Base-by-base conservation (phyloP, 2,329 filamentous ascomycete genomes). In the Ceratocystis diversiconidia region DNA sequence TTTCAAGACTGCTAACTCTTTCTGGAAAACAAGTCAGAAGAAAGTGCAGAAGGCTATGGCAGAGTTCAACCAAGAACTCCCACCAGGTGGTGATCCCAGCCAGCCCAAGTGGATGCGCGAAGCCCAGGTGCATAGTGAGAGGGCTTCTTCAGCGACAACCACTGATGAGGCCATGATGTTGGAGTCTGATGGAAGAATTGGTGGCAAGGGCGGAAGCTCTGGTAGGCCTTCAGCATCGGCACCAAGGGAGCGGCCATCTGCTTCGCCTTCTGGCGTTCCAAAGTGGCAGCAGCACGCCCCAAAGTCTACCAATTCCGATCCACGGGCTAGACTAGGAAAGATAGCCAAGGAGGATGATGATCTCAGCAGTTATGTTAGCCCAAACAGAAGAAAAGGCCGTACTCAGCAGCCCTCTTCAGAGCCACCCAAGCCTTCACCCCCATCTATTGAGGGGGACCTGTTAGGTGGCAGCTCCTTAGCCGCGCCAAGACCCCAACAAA, bases 81-180 rank as follows among this genome's bases (percentile, higher is more conserved):
- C 5, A 36, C 8, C 28, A 36, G 65, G 61, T 3, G 70, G 74
- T 17, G 91, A 96, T 72, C 80, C 88, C 1, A 89, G 74, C 71
- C 89, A 96, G 72, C 94, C 94, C 0, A 94, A 90, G 72, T 99
- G 94, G 94, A 96, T 99, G 92, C 85, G 88, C 70, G 88, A 92
- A 66, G 81, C 85, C 2, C 81, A 83, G 55, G 75, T 78, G 65
- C 77, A 80, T 1, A 36, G 61, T 30, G 73, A 74, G 69, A 76
- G 71, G 61, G 28, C 59, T 15, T 10, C 43, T 17, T 41, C 62
- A 15, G 43, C 65, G 15, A 75, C 78, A 22, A 77, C 81, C 5
- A 90, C 87, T 0, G 83, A 89, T 68, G 87, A 90, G 76, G 91
- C 89, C 4, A 78, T 91, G 74, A 87, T 92, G 84, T 79, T 96